Base-by-base conservation (phyloP, 441 rosid species). In the Pelargonium fulgidum region DNA sequence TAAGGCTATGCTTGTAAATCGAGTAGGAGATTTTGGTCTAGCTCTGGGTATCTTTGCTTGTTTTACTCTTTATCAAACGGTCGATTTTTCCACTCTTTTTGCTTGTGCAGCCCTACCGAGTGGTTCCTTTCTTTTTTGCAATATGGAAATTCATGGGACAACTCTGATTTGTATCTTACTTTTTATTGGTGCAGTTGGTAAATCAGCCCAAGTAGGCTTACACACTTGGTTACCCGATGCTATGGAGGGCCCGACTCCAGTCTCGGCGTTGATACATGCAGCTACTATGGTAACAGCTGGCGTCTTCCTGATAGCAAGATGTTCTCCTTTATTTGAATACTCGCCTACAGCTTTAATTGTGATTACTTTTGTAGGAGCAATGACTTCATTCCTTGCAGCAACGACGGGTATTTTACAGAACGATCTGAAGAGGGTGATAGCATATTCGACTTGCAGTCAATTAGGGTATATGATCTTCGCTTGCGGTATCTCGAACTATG, bases 1-100 rank as follows among this genome's bases (percentile, higher is more conserved):
- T 26, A 72, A 67, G 45, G 45, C 50, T 72, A 67, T 72, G 70
- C 45, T 44, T 66, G 33, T 67, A 11, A 67, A 72, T 66, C 29
- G 66, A 58, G 71, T 66, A 20, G 62, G 62, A 22, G 66, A 70
- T 62, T 63, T 65, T 39, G 58, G 22, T 9, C 45, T 42, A 42
- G 45, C 45, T 6, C 45, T 42, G 2, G 45, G 45, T 42, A 42
- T 42, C 45, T 42, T 42, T 1, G 11, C 45, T 42, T 42, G 45
- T 10, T 42, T 42, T 42, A 42, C 45, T 42, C 45, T 42, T 9
- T 42, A 42, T 42, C 45, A 42, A 42, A 42, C 45, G 11, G 11
- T 42, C 11, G 45, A 42, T 10, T 42, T 42, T 42, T 42, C 45
- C 0, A 42, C 45, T 42, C 45, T 42, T 10, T 42, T 42, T 6